Evolutionary conservation across 2,329 filamentous ascomycete species (phyloP).

Genomic region (Ceratocystis variospora): DNA sequence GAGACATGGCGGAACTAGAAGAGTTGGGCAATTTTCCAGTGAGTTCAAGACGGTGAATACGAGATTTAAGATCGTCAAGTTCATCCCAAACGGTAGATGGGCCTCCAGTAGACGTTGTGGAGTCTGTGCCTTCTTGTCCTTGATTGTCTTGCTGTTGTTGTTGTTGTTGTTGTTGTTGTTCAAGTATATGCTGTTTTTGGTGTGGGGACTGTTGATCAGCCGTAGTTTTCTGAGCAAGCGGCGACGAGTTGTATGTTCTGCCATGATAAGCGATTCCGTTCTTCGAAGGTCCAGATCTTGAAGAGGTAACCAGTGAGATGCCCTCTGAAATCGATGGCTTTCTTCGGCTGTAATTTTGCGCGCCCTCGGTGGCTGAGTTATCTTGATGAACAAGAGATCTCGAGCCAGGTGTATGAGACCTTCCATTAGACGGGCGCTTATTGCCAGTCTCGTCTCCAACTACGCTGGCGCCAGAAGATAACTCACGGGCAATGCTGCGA

Average conservation of each 20-base stretch:
- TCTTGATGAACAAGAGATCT: slow-evolving; percentile 38
- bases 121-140: slow-evolving; percentile 59
- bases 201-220: slow-evolving; percentile 23
- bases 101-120: slow-evolving; percentile 72
- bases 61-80: slow-evolving; percentile 83
- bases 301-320: slow-evolving; percentile 27
- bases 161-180: slow-evolving; percentile 22
- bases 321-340: slow-evolving; percentile 38
- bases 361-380: slow-evolving; percentile 23
- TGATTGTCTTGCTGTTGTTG: slow-evolving; percentile 27
- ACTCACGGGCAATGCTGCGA: slow-evolving; percentile 31
- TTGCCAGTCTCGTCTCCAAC: slow-evolving; percentile 25
- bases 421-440: slow-evolving; percentile 3
- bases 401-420: slow-evolving; percentile 29
- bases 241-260: slow-evolving; percentile 45
- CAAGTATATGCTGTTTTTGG: slow-evolving; percentile 21
- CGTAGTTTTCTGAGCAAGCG: slow-evolving; percentile 37
- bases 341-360: slow-evolving; percentile 21
- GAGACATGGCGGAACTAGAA: slow-evolving; percentile 65
- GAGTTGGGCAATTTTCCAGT: slow-evolving; percentile 77
- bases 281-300: slow-evolving; percentile 35
- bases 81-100: slow-evolving; percentile 97
- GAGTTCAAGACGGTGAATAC: slow-evolving; percentile 78
- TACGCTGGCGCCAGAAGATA: slow-evolving; percentile 14
- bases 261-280: slow-evolving; percentile 28